A percentile compares a stretch with the other conserved stretches of the same genome.
Conservation (phyloP, 257 asterid species). For the Primulina eburnea region DNA sequence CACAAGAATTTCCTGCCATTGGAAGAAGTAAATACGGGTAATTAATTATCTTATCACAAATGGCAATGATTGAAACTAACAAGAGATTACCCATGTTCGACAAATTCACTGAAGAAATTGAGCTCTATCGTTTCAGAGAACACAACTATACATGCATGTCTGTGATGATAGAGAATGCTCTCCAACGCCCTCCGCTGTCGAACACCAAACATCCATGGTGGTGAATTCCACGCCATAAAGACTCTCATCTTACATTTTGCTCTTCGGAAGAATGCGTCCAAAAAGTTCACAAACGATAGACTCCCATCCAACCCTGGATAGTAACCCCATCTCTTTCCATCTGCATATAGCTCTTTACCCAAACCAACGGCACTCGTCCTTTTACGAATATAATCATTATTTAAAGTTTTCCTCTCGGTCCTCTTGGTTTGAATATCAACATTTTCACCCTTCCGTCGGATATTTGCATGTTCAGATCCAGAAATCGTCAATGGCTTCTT, state of each 20-base stretch:
- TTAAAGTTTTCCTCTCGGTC: slow-evolving; percentile 56
- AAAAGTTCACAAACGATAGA: slow-evolving; percentile 66
- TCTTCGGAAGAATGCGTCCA: slow-evolving; percentile 75
- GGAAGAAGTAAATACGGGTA: neutral
- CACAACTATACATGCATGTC: slow-evolving; percentile 78
- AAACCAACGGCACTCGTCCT: slow-evolving; percentile 34
- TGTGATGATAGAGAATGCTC: slow-evolving; percentile 72
- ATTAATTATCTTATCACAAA: neutral
- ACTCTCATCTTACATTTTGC: slow-evolving; percentile 68
- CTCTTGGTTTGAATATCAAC: slow-evolving; percentile 32
- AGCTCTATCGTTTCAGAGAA: slow-evolving; percentile 95
- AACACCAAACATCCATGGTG: slow-evolving; percentile 87
- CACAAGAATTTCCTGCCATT: neutral
- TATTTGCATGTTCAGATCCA: slow-evolving; percentile 25
- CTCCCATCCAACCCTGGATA: slow-evolving; percentile 70
- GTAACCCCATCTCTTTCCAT: slow-evolving; percentile 97
- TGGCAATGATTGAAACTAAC: slow-evolving; percentile 4
- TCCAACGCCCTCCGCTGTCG: slow-evolving; percentile 90
- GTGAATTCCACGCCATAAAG: slow-evolving; percentile 98
- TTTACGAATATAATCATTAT: slow-evolving; percentile 31
- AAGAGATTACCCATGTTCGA: slow-evolving; percentile 67
- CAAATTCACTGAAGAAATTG: slow-evolving; percentile 75
- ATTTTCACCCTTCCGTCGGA: slow-evolving; percentile 25
- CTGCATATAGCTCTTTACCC: slow-evolving; percentile 56
- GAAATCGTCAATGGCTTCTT: slow-evolving; percentile 57